Base-by-base conservation (phyloP, 2,329 filamentous ascomycete species). In the Colletotrichum trifolii region DNA sequence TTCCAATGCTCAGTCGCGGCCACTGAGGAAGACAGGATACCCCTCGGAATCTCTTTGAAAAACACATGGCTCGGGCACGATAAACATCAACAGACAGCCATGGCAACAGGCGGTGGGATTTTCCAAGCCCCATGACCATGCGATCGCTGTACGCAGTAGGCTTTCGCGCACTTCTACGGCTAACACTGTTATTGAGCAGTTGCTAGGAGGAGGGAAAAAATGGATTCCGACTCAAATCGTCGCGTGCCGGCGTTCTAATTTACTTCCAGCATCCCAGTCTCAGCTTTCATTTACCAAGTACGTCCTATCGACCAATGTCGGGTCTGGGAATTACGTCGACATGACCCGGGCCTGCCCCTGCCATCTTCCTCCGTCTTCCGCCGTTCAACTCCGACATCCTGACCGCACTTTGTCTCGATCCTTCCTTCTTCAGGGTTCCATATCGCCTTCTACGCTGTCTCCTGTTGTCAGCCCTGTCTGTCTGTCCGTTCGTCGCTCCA, bases 311-410 rank as follows among this genome's bases (percentile, higher is more conserved):
- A 25, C 60, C 60, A 64, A 48, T 60, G 33, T 45, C 11, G 33
- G n/a, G 38, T 17, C 55, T 17, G 38, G 40, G 42, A 60, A 54
- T 60, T 60, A 43, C 56, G 39, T 53, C 56, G 39, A 13, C 15
- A 33, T 17, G 47, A 34, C 40, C 42, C 25, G 33, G 42, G 49
- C 58, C 33, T 60, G 58, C 50, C 13, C 25, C 25, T 25, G 25
- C 25, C 25, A 25, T 25, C 35, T 43, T 57, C 53, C 33, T 38
- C 38, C 33, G 40, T 38, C 38, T 36, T 42, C 36, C 33, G 45
- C 36, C 15, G n/a, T 54, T 40, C 58, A 36, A 15, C 43, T 61
- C 52, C 50, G 17, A 48, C 33, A 34, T 4, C 25, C 25, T 25
- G 25, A 25, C 25, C 25, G 25, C 25, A 25, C 25, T 36, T 45